These are phyloP conservation scores for Penicillium sp. DNA, from an alignment of 2,329 filamentous ascomycete genomes.

Conservation along the genomic window DNA sequence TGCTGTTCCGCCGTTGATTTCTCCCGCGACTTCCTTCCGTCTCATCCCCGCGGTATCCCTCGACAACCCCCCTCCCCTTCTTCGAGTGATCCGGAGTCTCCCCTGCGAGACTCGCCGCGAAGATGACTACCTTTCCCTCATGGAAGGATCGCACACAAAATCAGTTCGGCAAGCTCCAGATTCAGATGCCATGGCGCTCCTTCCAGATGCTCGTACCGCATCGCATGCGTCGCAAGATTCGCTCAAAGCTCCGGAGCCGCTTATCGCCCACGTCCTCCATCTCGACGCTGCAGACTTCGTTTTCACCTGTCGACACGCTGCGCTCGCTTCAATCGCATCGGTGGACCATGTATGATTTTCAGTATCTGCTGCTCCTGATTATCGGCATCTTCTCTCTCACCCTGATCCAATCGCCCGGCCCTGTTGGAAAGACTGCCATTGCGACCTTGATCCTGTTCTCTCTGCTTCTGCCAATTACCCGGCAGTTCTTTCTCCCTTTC, in stretches of 20 bases:
- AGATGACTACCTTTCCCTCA: conserved; percentile 38
- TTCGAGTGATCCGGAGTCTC: conserved; percentile 19
- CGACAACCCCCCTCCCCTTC: conserved; percentile 9
- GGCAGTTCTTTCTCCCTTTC: conserved; percentile 87
- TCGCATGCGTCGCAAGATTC: conserved; percentile 60
- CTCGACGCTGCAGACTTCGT: conserved; percentile 71
- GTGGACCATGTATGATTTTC: conserved; percentile 77
- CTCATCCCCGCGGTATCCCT: conserved; percentile 18
- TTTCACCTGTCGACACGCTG: conserved; percentile 72
- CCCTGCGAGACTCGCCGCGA: conserved; percentile 21
- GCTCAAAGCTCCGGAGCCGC: conserved; percentile 62
- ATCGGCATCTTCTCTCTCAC: conserved; percentile 76
- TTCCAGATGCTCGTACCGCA: conserved; percentile 53
- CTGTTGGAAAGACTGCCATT: conserved; percentile 68
- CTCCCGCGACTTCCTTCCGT: conserved; percentile 17
- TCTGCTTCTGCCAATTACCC: conserved; percentile 72
- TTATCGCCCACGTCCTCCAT: conserved; percentile 66
- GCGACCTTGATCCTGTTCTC: conserved; percentile 62
- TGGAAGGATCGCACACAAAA: conserved; percentile 45
- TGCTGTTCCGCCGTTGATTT: not conserved
- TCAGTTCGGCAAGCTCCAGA: conserved; percentile 42
- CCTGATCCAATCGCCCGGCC: conserved; percentile 72
- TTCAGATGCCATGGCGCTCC: conserved; percentile 47
- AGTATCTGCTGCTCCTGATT: conserved; percentile 70
- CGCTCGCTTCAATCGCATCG: conserved; percentile 67